A percentile compares a stretch with the other conserved stretches of the same genome.
These are phyloP conservation scores for Fusarium bactridioides DNA, from an alignment of 2,329 filamentous ascomycete species.

Conservation along the genomic window DNA sequence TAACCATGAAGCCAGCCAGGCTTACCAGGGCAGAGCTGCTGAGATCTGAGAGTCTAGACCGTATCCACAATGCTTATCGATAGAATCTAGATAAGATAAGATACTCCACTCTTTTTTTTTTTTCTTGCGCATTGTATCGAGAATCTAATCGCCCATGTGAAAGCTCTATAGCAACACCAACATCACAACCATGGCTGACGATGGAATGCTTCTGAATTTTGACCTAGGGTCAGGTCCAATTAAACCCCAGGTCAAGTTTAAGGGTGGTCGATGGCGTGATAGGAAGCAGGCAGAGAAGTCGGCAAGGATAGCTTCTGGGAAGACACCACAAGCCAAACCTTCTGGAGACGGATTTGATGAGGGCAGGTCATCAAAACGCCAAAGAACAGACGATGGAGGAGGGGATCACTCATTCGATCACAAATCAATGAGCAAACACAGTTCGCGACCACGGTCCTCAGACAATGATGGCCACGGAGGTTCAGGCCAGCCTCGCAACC, in stretches of 20 bases:
- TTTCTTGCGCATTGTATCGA: slow-evolving; percentile 24
- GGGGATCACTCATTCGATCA: slow-evolving; percentile 26
- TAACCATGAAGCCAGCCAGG: background rate
- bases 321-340: slow-evolving; percentile 28
- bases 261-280: slow-evolving; percentile 93
- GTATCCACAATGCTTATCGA: slow-evolving; percentile 31
- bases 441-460: slow-evolving; percentile 17
- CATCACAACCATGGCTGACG: slow-evolving; percentile 76
- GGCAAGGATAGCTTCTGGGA: slow-evolving; percentile 40
- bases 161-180: slow-evolving; percentile 23
- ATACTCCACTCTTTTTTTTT: slow-evolving; percentile 21
- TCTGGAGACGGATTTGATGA: slow-evolving; percentile 39
- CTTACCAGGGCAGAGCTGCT: background rate
- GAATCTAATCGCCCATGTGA: slow-evolving; percentile 35
- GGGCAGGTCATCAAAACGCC: slow-evolving; percentile 55
- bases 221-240: slow-evolving; percentile 74
- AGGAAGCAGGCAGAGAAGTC: slow-evolving; percentile 71
- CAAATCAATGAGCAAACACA: slow-evolving; percentile 8
- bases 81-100: slow-evolving; percentile 24
- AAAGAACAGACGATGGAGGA: slow-evolving; percentile 44
- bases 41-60: background rate
- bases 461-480: slow-evolving; percentile 26
- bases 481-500: slow-evolving; percentile 31
- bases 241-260: slow-evolving; percentile 71
- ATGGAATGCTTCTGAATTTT: slow-evolving; percentile 95